Base-by-base conservation (phyloP, 2,329 filamentous ascomycete species). In the Periglandula ipomoeae region DNA sequence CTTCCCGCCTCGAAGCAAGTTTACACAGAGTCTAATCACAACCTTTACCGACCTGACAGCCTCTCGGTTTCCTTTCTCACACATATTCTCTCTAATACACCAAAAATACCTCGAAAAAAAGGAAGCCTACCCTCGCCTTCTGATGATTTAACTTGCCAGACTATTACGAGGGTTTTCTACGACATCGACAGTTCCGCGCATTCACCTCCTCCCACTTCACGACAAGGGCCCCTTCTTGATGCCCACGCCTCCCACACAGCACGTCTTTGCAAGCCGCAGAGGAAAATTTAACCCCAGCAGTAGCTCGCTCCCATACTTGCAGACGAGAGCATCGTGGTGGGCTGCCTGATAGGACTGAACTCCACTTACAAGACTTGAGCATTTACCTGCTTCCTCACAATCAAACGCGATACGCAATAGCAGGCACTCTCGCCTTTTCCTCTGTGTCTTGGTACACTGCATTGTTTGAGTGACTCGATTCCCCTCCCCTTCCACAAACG, bases 361-460 rank as follows among this genome's bases (percentile, higher is more conserved):
- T 37, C 17, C 1, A 24, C 35, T 15, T n/a, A 46, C 22, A 41
- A 22, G n/a, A 41, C 22, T 20, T 43, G 24, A 22, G 4, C 32
- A 32, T 34, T 38, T 39, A 13, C 35, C 34, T 43, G 13, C 7
- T 27, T 32, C 40, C 19, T 27, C 39, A 45, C 44, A n/a, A n/a
- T n/a, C n/a, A n/a, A n/a, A n/a, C 6, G 44, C 49, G 35, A 43
- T 39, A 50, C 38, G 32, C 35, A 43, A 39, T 32, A 32, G 38
- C 17, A 49, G 47, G 44, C 44, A 47, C 30, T n/a, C 46, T 45
- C 26, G 22, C 23, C 15, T 45, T 42, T 26, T 34, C 4, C 24
- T 34, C 42, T 53, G 53, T 50, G 51, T 53, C 39, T 49, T 52
- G 53, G 44, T 53, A 53, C 52, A 52, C 52, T 45, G 49, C 50